Percentiles rank a stretch among this genome's conserved stretches.
phyloP scores from a whole-genome alignment of 208 protist species.

The Leishmania tropica region DNA sequence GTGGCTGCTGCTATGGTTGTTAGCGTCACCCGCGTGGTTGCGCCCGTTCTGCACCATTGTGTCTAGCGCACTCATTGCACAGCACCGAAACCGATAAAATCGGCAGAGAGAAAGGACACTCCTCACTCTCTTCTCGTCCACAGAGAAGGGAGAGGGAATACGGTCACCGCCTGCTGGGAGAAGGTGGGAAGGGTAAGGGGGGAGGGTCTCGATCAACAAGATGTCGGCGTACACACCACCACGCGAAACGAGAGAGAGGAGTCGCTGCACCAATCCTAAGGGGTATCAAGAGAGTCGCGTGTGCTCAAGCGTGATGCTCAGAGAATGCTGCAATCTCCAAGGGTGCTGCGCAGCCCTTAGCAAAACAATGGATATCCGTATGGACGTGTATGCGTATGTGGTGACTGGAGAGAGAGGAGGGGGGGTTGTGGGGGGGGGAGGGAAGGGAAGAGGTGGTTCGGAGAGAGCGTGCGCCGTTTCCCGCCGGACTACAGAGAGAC shows the following conservation, averaged over 20 bases:
- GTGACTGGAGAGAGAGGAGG: not conserved
- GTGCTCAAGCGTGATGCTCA: not conserved
- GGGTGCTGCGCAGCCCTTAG: not conserved
- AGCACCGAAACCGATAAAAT: not conserved
- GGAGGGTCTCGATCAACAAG: not conserved
- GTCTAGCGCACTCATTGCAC: not conserved
- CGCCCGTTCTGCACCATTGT: conserved; percentile 2
- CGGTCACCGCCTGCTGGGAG: not conserved
- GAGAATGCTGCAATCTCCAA: not conserved
- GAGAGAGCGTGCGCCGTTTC: not conserved
- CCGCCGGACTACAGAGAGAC: not conserved
- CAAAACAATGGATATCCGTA: not conserved
- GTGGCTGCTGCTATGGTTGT: not conserved
- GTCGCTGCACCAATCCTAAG: not conserved
- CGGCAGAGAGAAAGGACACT: not conserved
- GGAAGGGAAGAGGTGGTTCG: not conserved
- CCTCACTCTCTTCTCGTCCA: not conserved
- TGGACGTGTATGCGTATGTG: not conserved
- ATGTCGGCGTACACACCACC: not conserved
- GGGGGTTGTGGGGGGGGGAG: not conserved
- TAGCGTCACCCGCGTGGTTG: not conserved
- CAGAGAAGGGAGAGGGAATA: not conserved
- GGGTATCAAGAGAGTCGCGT: not conserved
- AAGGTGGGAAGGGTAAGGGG: not conserved
- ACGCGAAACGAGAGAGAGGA: not conserved